Percentiles rank a stretch among this genome's conserved stretches.
phyloP scores from a whole-genome alignment of 2,329 filamentous ascomycete genomes.

The Colletotrichum sp. region DNA sequence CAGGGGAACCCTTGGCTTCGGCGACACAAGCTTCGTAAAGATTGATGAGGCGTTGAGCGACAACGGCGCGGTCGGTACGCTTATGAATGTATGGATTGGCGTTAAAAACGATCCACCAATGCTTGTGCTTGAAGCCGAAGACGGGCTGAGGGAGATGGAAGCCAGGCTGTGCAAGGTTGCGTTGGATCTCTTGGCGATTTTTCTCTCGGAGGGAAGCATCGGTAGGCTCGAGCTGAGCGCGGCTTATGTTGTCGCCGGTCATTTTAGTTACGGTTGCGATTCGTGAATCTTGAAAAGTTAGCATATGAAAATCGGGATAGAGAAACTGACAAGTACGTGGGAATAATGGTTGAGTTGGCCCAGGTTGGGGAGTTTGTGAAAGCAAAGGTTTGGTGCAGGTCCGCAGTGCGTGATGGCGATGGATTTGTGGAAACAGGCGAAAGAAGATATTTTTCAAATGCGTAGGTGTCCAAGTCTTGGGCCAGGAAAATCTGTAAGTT shows the following conservation, averaged over 20 bases:
- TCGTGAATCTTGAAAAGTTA: background rate
- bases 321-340: too few relatives aligned
- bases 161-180: background rate
- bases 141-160: background rate
- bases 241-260: background rate
- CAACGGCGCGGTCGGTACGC: background rate
- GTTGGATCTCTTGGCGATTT: background rate
- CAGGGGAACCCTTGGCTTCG: background rate
- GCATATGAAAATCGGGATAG: too few relatives aligned
- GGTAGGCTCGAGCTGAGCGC: background rate
- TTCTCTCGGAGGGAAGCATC: background rate
- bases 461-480: too few relatives aligned
- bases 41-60: background rate
- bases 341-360: too few relatives aligned
- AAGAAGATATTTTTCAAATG: too few relatives aligned
- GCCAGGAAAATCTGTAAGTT: too few relatives aligned
- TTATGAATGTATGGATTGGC: background rate
- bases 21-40: background rate
- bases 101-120: background rate
- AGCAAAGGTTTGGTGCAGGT: too few relatives aligned
- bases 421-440: too few relatives aligned
- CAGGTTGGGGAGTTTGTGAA: too few relatives aligned
- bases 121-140: background rate
- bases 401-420: too few relatives aligned
- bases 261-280: background rate